Evolutionary conservation across 2,329 filamentous ascomycete genomes (phyloP).

Genomic region (Aspergillus transmontanensis): DNA sequence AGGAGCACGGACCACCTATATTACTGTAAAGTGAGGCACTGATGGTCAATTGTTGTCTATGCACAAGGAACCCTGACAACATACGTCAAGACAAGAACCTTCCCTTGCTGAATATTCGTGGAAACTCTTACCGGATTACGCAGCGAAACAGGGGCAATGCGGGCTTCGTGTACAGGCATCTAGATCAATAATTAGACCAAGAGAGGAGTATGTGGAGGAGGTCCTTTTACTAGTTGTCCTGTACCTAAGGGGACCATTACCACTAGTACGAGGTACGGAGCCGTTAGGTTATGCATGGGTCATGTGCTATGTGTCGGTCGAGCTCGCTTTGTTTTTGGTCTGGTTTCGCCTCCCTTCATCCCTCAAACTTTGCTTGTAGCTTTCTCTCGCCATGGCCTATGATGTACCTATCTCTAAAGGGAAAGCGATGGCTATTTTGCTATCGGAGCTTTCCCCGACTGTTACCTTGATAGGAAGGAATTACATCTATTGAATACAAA

Average conservation of each 20-base stretch:
- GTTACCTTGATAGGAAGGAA: neutral
- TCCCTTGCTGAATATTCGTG: neutral
- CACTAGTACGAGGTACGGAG: no score
- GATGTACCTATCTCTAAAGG: neutral
- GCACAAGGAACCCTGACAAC: neutral
- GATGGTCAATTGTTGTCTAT: neutral
- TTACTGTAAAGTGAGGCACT: neutral
- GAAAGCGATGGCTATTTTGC: neutral
- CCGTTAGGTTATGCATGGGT: neutral
- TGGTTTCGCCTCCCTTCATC: neutral
- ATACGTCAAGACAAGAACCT: no score
- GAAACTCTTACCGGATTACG: neutral
- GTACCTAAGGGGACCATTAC: no score
- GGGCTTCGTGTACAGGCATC: neutral
- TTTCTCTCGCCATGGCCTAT: no score
- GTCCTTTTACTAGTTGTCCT: neutral
- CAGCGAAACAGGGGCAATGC: neutral
- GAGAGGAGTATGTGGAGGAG: neutral
- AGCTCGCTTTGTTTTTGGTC: neutral
- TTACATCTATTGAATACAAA: neutral
- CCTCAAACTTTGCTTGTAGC: neutral
- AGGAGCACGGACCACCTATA: neutral
- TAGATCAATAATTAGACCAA: neutral
- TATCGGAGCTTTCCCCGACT: neutral
- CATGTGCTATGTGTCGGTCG: neutral